Evolutionary conservation across 441 rosid genomes (phyloP).

Genomic region (Viola pubescens): DNA sequence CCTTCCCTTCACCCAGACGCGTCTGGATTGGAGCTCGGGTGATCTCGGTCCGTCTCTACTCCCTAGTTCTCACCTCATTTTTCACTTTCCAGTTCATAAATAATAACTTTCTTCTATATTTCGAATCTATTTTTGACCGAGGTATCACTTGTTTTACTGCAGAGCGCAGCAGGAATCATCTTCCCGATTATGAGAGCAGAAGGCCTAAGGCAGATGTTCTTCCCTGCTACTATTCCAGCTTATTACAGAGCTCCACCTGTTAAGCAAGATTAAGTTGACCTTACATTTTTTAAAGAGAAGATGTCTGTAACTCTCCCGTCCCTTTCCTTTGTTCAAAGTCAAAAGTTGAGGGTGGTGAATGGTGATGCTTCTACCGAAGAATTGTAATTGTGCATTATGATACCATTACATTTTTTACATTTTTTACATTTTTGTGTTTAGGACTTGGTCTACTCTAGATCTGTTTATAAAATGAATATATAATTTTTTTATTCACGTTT

Average conservation of each 20-base stretch:
- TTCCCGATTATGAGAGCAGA: conserved; percentile 84
- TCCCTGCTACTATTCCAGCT: conserved; percentile 80
- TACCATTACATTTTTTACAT: background rate
- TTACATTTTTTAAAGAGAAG: too few species aligned
- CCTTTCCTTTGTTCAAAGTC: background rate
- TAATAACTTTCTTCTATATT: too few species aligned
- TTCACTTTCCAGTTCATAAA: too few species aligned
- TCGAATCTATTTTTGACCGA: background rate
- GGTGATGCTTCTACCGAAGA: background rate
- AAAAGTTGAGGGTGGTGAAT: background rate
- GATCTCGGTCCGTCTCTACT: conserved; percentile 37
- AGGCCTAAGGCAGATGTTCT: conserved; percentile 90
- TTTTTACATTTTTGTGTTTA: background rate
- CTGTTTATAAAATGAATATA: too few species aligned
- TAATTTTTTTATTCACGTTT: too few species aligned
- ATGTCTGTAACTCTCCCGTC: background rate
- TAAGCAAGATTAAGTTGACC: conserved; percentile 10
- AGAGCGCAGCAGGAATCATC: conserved; percentile 87
- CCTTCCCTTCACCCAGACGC: conserved; percentile 76
- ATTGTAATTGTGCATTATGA: conserved; percentile 1
- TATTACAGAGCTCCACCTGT: conserved; percentile 54
- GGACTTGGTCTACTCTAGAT: too few species aligned
- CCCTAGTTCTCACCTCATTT: background rate
- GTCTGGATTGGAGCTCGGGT: conserved; percentile 71
- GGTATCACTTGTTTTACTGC: background rate